Conservation (phyloP, 495 filamentous ascomycete species). For the Podospora pseudoanserina region DNA sequence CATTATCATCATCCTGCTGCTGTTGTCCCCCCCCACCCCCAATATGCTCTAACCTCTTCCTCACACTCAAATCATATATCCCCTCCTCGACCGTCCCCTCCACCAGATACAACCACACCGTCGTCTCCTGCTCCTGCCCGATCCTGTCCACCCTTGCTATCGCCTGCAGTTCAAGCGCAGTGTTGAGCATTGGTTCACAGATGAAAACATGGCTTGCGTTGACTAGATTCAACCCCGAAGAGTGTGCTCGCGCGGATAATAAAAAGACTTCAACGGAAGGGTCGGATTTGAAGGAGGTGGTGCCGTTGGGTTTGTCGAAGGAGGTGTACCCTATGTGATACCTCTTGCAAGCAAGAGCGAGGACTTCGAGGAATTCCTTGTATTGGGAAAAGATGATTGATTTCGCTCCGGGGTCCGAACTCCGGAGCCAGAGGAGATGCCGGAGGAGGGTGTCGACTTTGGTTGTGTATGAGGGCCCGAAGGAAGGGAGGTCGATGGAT, state of each 20-base stretch:
- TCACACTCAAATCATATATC: conserved; percentile 81
- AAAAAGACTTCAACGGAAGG: conserved; percentile 78
- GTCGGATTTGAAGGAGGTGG: conserved; percentile 71
- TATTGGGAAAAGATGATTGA: conserved; percentile 86
- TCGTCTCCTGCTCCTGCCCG: conserved; percentile 80
- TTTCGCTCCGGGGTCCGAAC: conserved; percentile 82
- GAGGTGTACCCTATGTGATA: conserved; percentile 69
- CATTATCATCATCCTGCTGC: conserved; percentile 13
- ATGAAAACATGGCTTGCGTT: conserved; percentile 93
- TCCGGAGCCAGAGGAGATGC: conserved; percentile 79
- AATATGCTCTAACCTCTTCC: conserved; percentile 73
- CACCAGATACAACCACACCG: conserved; percentile 92
- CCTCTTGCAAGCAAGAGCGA: conserved; percentile 60
- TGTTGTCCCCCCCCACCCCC: conserved; percentile 26
- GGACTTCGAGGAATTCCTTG: conserved; percentile 70
- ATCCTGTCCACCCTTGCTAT: conserved; percentile 94
- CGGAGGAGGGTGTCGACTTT: conserved; percentile 82
- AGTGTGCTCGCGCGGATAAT: conserved; percentile 81
- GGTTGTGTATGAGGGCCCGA: conserved; percentile 69
- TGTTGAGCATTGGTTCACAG: conserved; percentile 89
- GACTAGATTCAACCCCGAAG: conserved; percentile 82
- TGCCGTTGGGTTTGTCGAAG: conserved; percentile 60
- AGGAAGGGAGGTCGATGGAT: conserved; percentile 60
- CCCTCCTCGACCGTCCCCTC: conserved; percentile 84
- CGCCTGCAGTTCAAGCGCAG: conserved; percentile 88